phyloP scores from a whole-genome alignment of 2,329 filamentous ascomycete species.

The Alternaria consortialis region DNA sequence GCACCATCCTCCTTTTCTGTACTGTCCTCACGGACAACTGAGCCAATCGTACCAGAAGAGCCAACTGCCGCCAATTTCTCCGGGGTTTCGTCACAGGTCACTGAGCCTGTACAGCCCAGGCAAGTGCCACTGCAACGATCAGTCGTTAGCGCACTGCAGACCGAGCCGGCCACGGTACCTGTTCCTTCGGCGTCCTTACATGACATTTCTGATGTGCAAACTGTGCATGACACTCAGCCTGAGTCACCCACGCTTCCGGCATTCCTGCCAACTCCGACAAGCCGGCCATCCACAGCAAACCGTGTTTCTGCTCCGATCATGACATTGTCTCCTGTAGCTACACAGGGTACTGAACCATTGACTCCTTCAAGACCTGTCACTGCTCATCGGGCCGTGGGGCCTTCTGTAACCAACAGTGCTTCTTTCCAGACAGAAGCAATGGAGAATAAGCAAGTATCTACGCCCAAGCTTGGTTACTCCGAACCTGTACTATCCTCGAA shows the following conservation, averaged over 20 bases:
- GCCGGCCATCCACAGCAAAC: constrained; percentile 43
- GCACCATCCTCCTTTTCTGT: constrained; percentile 26
- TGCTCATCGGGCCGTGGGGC: constrained; percentile 35
- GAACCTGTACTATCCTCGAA: constrained; percentile 58
- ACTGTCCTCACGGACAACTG: constrained; percentile 29
- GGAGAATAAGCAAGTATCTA: constrained; percentile 33
- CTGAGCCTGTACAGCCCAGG: constrained; percentile 37
- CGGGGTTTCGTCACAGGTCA: constrained; percentile 31
- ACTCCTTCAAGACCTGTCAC: constrained; percentile 41
- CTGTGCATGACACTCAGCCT: constrained; percentile 44
- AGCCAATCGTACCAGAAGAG: constrained; percentile 29
- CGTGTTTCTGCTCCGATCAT: constrained; percentile 27
- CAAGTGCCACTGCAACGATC: constrained; percentile 31
- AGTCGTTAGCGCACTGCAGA: constrained; percentile 38
- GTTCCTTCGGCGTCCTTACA: constrained; percentile 18
- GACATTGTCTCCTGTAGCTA: constrained; percentile 38
- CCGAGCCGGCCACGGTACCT: constrained; percentile 36
- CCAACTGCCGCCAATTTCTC: constrained; percentile 28
- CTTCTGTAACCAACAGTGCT: constrained; percentile 20
- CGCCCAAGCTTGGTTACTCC: constrained; percentile 51
- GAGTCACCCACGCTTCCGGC: constrained; percentile 47
- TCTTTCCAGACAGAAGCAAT: constrained; percentile 24
- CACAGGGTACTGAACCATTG: constrained; percentile 42
- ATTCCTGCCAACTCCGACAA: constrained; percentile 43
- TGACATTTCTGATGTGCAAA: constrained; percentile 38